phyloP scores from a whole-genome alignment of 2,329 filamentous ascomycete genomes.

The Grosmannia serpens region DNA sequence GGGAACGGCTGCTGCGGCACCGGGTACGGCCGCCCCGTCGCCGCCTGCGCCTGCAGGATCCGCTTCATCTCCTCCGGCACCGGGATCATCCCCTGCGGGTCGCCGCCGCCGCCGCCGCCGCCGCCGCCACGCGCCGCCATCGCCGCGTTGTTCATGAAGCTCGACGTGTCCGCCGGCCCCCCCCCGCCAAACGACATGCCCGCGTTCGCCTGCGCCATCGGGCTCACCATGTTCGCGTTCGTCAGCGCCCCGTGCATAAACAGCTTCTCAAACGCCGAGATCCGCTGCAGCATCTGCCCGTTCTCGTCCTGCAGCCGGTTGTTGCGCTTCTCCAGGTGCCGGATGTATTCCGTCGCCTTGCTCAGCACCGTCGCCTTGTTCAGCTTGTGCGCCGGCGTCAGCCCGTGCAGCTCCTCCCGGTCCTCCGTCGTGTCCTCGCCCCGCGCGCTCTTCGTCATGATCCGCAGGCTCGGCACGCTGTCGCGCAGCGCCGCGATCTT shows the following conservation, averaged over 20 bases:
- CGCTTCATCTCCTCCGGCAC: slow-evolving; percentile 57
- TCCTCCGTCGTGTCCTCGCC: slow-evolving; percentile 62
- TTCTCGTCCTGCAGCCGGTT: slow-evolving; percentile 75
- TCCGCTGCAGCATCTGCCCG: slow-evolving; percentile 60
- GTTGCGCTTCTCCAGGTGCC: slow-evolving; percentile 85
- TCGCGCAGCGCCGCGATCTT: slow-evolving; percentile 90
- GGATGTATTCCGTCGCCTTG: slow-evolving; percentile 94
- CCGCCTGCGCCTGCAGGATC: slow-evolving; percentile 46
- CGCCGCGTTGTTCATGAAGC: slow-evolving; percentile 5
- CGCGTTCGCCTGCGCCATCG: slow-evolving; percentile 34
- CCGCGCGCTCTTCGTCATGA: slow-evolving; percentile 62
- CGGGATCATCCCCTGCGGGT: slow-evolving; percentile 48
- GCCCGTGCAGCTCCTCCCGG: slow-evolving; percentile 67
- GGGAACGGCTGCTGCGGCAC: slow-evolving; percentile 27
- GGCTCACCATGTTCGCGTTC: slow-evolving; percentile 35
- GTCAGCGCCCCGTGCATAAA: slow-evolving; percentile 67
- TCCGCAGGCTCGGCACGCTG: slow-evolving; percentile 80
- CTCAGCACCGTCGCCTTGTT: slow-evolving; percentile 96
- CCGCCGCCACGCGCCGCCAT: slow-evolving; percentile 23
- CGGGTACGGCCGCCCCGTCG: slow-evolving; percentile 40
- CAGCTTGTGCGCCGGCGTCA: slow-evolving; percentile 81
- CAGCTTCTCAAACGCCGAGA: slow-evolving; percentile 66
- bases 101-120: slow-evolving; percentile 18
- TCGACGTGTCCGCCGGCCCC: slow-evolving; percentile 24
- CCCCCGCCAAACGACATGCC: slow-evolving; percentile 34